Percentiles rank a stretch among this genome's conserved stretches.
phyloP scores from a whole-genome alignment of 2,329 filamentous ascomycete genomes.

The Cladorrhinum sp. region DNA sequence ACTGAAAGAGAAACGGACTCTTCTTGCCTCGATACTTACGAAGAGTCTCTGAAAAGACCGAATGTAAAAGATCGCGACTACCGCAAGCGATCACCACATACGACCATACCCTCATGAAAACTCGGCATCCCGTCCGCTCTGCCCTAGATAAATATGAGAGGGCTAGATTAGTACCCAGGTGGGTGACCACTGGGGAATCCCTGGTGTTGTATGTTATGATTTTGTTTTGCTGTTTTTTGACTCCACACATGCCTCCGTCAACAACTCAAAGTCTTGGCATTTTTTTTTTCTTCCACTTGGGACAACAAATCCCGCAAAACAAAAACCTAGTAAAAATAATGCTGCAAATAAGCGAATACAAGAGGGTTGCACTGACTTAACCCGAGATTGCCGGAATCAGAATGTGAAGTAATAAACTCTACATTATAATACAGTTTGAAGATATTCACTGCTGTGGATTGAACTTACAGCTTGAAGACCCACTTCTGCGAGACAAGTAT shows the following conservation, averaged over 20 bases:
- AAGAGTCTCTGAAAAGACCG: no score
- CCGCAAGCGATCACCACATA: no score
- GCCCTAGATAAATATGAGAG: neutral
- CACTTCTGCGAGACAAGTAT: no score
- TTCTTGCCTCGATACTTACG: no score
- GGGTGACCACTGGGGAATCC: neutral
- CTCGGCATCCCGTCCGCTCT: neutral
- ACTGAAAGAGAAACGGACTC: no score
- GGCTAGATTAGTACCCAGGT: neutral
- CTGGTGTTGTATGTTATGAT: neutral
- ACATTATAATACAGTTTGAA: conserved; percentile 1
- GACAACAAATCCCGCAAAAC: neutral
- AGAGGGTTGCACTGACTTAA: neutral
- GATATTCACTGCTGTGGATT: no score
- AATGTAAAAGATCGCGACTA: no score
- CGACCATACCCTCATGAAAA: neutral
- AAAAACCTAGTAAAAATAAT: neutral
- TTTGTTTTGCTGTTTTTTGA: neutral
- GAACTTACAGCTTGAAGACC: no score
- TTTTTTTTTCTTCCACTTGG: neutral
- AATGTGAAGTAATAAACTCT: conserved; percentile 6
- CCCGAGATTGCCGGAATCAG: conserved; percentile 7
- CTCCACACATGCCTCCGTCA: neutral
- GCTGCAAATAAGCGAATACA: neutral
- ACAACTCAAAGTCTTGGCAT: neutral